Conservation (phyloP, 805 yeast genomes). For the Peterozyma toletana region DNA sequence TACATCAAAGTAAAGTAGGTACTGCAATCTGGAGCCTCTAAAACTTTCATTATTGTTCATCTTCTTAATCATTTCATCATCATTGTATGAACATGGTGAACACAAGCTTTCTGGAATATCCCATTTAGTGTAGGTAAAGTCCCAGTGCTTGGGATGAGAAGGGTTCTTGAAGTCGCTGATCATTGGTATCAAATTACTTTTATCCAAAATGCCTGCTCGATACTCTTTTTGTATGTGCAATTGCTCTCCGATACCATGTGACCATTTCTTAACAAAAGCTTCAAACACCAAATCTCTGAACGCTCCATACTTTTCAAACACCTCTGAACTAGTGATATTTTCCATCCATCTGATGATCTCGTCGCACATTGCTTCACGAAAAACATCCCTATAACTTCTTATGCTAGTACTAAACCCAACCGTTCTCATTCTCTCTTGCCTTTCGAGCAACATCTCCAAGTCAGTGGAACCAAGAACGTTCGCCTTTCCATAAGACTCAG, state of each 20-base stretch:
- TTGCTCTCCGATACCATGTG: slow-evolving; percentile 34
- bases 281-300: slow-evolving; percentile 45
- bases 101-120: slow-evolving; percentile 33
- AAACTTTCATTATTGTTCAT: slow-evolving; percentile 8
- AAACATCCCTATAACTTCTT: slow-evolving; percentile 58
- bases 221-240: background rate
- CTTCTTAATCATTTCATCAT: slow-evolving; percentile 15
- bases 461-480: slow-evolving; percentile 53
- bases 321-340: slow-evolving; percentile 47
- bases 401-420: slow-evolving; percentile 66
- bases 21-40: slow-evolving; percentile 50
- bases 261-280: slow-evolving; percentile 59
- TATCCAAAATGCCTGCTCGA: slow-evolving; percentile 24
- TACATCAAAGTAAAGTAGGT: slow-evolving; percentile 56
- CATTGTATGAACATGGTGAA: slow-evolving; percentile 39
- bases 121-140: slow-evolving; percentile 36
- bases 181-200: slow-evolving; percentile 29
- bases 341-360: slow-evolving; percentile 63
- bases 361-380: slow-evolving; percentile 75
- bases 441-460: slow-evolving; percentile 38
- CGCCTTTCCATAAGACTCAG: slow-evolving; percentile 63
- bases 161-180: slow-evolving; percentile 18
- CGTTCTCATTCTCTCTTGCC: slow-evolving; percentile 48
- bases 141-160: slow-evolving; percentile 28
- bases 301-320: slow-evolving; percentile 39